Evolutionary conservation across 2,329 filamentous ascomycete genomes (phyloP), one percentile per base, ranked within the genome.

Genomic region (Trichoderma sp.): DNA sequence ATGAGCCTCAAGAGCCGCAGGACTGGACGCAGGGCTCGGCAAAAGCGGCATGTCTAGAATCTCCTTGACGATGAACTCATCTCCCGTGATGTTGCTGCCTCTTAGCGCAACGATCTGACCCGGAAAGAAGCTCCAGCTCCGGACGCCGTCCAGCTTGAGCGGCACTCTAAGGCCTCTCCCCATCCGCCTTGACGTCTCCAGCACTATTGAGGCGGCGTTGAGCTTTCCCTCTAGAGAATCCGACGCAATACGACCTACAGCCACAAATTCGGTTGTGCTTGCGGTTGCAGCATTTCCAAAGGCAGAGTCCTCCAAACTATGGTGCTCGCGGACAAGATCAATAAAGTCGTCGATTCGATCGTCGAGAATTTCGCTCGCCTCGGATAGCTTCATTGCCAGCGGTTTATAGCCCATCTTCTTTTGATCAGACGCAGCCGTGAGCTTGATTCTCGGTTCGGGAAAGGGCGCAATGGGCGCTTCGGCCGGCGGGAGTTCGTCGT

Each of bases 301-400:
- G 0, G 88, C 90, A 19, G 87, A 86, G 68, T 95, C 90, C 19
- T 95, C 92, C 6, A 97, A 82, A 15, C 86, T 83, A 78, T 97
- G 87, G 71, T 93, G 84, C 67, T 90, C 87, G 79, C 92, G 89
- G 5, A 97, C 84, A 2, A 93, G 78, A n/a, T 83, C 81, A 68
- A 88, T 85, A 74, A 97, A 97, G 70, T 94, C 93, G 73, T 98
- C 93, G 81, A 99, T 97, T 73, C 93, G 87, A 79, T 98, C 94
- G 79, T 99, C 95, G 8, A 98, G 85, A 53, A 97, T 92, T 78
- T 97, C 94, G 5, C 94, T 97, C 0, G 93, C 89, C 77, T 97
- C 94, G 5, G 92, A 94, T 7, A 95, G 84, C 75, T 97, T 97
- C 93, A 98, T 97, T 2, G 92, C 91, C 84, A 98, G 90, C 2